Percentiles rank a stretch among this genome's conserved stretches.
Evolutionary conservation across 2,329 filamentous ascomycete genomes (phyloP).

Genomic region (Blastomyces parvus): DNA sequence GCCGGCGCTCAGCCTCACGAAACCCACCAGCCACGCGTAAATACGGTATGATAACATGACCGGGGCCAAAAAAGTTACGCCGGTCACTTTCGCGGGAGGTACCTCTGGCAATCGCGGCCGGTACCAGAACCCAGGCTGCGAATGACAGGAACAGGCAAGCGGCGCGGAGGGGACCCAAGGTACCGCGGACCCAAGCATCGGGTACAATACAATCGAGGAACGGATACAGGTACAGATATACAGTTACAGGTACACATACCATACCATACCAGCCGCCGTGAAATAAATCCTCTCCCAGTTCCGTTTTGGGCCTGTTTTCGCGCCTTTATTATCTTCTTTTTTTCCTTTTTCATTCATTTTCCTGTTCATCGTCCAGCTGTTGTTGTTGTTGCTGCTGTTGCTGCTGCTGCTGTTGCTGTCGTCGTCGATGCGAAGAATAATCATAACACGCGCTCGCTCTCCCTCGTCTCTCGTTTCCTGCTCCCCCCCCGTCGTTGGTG

Average conservation of each 20-base stretch:
- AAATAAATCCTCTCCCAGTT: not conserved
- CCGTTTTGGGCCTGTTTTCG: not conserved
- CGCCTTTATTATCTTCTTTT: not conserved
- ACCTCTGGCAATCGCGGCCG: too few relatives aligned
- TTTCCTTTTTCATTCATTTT: not conserved
- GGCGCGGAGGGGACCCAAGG: not conserved
- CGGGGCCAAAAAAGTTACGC: too few relatives aligned
- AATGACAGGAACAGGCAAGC: too few relatives aligned
- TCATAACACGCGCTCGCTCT: not conserved
- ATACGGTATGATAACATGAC: too few relatives aligned
- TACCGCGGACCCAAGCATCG: not conserved
- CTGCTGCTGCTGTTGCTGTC: too few relatives aligned
- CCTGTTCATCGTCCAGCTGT: not conserved
- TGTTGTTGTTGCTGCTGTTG: not conserved
- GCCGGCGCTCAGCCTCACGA: too few relatives aligned
- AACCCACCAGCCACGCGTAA: too few relatives aligned
- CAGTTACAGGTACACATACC: not conserved
- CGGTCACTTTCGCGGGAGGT: too few relatives aligned
- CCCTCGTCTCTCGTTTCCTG: too few relatives aligned
- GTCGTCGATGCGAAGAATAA: not conserved
- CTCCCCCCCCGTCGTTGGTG: not conserved
- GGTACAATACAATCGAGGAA: not conserved
- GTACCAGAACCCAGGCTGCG: too few relatives aligned
- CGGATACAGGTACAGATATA: not conserved
- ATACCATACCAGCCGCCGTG: not conserved